phyloP scores from a whole-genome alignment of 768 basidiomycete species.

The Termitomyces titanicus region DNA sequence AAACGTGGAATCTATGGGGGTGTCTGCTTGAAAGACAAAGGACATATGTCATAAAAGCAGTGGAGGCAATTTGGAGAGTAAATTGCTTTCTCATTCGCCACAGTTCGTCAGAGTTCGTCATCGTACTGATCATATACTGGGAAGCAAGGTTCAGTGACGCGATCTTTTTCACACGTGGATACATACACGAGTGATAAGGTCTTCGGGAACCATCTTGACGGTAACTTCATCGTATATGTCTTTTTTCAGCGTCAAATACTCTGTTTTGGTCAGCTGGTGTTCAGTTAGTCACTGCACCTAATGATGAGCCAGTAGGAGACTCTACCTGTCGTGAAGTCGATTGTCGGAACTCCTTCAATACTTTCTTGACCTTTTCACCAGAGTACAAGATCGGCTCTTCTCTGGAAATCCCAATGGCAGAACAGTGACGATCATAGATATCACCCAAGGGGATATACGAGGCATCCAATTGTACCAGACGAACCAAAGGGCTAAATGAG shows the following conservation, averaged over 20 bases:
- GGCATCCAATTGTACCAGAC: slow-evolving; percentile 87
- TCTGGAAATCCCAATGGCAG: slow-evolving; percentile 65
- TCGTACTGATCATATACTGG: slow-evolving; percentile 89
- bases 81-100: slow-evolving; percentile 99
- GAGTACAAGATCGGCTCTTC: slow-evolving; percentile 88
- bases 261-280: slow-evolving; percentile 53
- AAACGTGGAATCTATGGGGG: slow-evolving; percentile 84
- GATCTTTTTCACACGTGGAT: not conserved
- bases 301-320: not conserved
- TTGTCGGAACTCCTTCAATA: slow-evolving; percentile 58
- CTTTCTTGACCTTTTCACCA: slow-evolving; percentile 78
- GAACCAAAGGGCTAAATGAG: slow-evolving; percentile 77
- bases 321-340: slow-evolving; percentile 41
- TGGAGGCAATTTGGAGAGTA: slow-evolving; percentile 81
- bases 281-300: not conserved
- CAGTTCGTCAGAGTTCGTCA: slow-evolving; percentile 78
- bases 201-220: slow-evolving; percentile 86
- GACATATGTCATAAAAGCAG: slow-evolving; percentile 89
- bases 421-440: slow-evolving; percentile 89
- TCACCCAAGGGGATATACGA: slow-evolving; percentile 91
- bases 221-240: slow-evolving; percentile 88
- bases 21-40: slow-evolving; percentile 80
- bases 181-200: slow-evolving; percentile 76
- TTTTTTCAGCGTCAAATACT: slow-evolving; percentile 70
- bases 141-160: not conserved